Conservation (phyloP, 2,329 filamentous ascomycete genomes). For the Knoxdaviesia proteae region DNA sequence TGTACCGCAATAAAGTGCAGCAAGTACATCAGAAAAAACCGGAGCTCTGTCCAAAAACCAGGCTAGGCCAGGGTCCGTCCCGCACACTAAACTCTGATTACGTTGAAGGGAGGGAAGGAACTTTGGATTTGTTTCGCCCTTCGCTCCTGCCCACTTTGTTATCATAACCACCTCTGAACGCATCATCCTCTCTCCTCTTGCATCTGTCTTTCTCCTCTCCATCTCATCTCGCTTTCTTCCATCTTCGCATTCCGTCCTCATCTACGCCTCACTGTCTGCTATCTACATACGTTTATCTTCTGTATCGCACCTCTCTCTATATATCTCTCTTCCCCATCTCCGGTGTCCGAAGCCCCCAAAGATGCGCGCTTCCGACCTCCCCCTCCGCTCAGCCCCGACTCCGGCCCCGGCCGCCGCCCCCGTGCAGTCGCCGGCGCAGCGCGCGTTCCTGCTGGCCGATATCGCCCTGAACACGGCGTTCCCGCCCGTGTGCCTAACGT, state of each 20-base stretch:
- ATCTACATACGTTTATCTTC: background rate
- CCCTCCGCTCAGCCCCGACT: background rate
- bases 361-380: conserved; percentile 9
- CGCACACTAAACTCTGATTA: no score
- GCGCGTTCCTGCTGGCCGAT: conserved; percentile 4
- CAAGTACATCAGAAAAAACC: no score
- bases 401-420: background rate
- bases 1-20: no score
- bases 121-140: no score
- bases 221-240: no score
- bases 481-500: conserved; percentile 5
- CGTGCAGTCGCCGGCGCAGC: conserved; percentile 1
- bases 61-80: no score
- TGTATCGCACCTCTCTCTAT: background rate
- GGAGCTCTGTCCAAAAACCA: no score
- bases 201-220: background rate
- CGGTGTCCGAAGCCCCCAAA: background rate
- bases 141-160: no score
- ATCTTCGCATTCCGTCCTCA: no score
- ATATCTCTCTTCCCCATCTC: background rate
- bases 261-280: background rate
- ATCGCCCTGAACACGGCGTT: background rate
- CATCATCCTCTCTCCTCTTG: background rate
- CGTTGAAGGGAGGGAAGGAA: no score
- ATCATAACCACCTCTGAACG: no score